Evolutionary conservation across 2,329 filamentous ascomycete genomes (phyloP), one percentile per base, ranked within the genome.

Genomic region (Colletotrichum noveboracense): DNA sequence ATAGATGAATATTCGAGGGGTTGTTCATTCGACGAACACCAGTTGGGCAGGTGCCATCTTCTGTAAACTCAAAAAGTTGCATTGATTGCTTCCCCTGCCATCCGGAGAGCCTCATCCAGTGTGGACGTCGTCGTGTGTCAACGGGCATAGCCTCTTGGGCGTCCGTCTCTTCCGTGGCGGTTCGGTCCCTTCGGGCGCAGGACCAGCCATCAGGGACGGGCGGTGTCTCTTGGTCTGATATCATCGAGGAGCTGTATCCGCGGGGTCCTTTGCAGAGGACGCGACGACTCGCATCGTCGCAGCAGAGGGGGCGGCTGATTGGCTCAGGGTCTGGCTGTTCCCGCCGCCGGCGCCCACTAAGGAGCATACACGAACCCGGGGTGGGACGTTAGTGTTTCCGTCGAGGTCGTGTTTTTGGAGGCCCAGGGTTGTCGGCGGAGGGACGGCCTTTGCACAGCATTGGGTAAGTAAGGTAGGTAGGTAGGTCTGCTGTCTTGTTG

Each of bases 321-420:
- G 56, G 66, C 30, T 7, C 30, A 67, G 18, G 62, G 26, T 34
- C 58, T 56, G 61, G 30, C 60, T 61, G 26, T 70, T 74, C 38
- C 71, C 65, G 66, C 58, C 52, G 58, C 66, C 66, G 34, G 58
- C 71, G 32, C 56, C 72, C 72, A 74, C 72, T 74, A 30, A 52
- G 61, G 64, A 43, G 69, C 55, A 67, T 72, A 72, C 62, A 75
- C 73, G 73, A 75, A 70, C 62, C 24, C 36, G 61, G 26, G 58
- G 67, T 38, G 67, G 67, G 67, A 34, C 67, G 28, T 62, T 30
- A 34, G 58, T 62, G 21, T 62, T 52, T 62, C 58, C 58, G 58
- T 62, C 58, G 30, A 34, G 30, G 58, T 62, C 58, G 58, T 62
- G 18, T 62, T 62, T 21, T 34, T 62, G 58, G 58, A 34, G 32